Evolutionary conservation across 768 basidiomycete species (phyloP), one percentile per base, ranked within the genome.

Genomic region (Mycena leptocephala): DNA sequence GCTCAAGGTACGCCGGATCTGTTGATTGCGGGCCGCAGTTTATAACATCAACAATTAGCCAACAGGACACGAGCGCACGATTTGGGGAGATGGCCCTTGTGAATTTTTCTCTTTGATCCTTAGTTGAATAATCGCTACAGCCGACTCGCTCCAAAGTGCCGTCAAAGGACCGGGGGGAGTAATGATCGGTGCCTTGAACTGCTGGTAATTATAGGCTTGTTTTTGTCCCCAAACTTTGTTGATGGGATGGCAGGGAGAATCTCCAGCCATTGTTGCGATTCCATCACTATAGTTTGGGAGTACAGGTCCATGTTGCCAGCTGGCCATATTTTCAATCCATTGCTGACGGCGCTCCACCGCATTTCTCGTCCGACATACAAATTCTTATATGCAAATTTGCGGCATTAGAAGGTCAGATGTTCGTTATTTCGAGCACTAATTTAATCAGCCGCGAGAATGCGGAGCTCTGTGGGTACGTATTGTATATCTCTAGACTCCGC

Each of bases 41-140:
- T 51, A 0, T 26, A 33, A 16, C 10, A 14, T 22, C 18, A 1
- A 11, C 16, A 13, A 3, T 22, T 59, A 80, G 74, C 67, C 77
- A 3, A 80, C 79, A 13, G 77, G 75, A n/a, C 74, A 76, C 11
- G 79, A 80, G 62, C 74, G 79, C 37, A 80, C 79, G 9, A 63
- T 80, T 26, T 80, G 77, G 74, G 79, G 79, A 28, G 79, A 80
- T 43, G 79, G 70, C 53, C 75, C 79, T 37, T 18, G 14, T n/a
- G 1, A n/a, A 35, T 18, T 35, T 63, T 5, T 18, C n/a, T n/a
- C n/a, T n/a, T 13, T 32, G 8, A 43, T 39, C 30, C 7, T 26
- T 48, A 16, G 32, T 55, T 14, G 20, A 67, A 11, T 30, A 8
- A 13, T 68, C 20, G 8, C 20, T 7, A 0, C 53, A 75, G 78